These are phyloP conservation scores for Fusarium devonianum DNA, from an alignment of 2,329 filamentous ascomycete species.

Conservation along the genomic window DNA sequence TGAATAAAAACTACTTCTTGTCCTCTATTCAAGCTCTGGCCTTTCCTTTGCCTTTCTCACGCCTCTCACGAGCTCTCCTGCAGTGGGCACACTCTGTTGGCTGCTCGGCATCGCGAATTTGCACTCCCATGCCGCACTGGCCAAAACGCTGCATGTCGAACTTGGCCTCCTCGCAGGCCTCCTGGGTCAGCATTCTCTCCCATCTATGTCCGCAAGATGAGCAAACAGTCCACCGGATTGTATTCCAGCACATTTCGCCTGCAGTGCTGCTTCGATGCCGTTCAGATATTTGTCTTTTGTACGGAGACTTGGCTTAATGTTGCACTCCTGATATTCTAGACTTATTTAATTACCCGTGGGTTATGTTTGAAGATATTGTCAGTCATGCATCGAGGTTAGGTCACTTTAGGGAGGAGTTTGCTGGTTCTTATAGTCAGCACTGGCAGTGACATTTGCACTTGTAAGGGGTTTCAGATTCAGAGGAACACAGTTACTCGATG, in stretches of 20 bases:
- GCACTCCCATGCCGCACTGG: background rate
- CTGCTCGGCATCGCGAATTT: background rate
- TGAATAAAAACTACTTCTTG: no score
- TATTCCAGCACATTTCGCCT: constrained; percentile 1
- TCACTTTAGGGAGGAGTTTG: no score
- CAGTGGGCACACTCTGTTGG: background rate
- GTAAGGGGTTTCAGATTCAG: no score
- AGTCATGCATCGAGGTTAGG: no score
- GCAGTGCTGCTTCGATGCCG: background rate
- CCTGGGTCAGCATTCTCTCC: background rate
- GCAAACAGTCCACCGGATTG: background rate
- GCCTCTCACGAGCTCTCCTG: background rate
- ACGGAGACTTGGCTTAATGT: background rate
- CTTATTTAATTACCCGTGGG: no score
- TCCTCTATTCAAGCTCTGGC: no score
- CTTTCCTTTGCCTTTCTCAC: background rate
- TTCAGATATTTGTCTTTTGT: background rate
- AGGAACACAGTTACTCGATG: no score
- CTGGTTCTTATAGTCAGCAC: no score
- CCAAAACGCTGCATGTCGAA: background rate
- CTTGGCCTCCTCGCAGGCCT: background rate
- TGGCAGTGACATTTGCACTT: no score
- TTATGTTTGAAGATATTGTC: no score
- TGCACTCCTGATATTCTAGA: no score
- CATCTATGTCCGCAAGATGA: background rate